Conservation (phyloP, 176 grass and related monocot genomes). For the Cenchrus fungigraminus region DNA sequence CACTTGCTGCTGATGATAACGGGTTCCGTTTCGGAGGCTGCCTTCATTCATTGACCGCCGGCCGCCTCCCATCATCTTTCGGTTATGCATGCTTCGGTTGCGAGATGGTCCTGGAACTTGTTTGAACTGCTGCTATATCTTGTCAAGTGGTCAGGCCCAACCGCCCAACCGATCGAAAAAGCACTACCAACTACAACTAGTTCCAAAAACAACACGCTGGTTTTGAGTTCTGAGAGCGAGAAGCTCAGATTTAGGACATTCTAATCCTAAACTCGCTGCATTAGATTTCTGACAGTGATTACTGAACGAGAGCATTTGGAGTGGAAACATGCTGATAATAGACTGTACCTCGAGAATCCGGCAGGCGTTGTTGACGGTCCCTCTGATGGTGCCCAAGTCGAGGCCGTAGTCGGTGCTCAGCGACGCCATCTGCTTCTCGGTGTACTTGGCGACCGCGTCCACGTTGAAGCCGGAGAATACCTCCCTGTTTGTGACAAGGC, state of each 20-base stretch:
- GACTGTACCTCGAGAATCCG: slow-evolving; percentile 78
- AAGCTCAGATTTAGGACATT: background rate
- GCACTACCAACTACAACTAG: background rate
- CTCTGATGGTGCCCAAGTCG: slow-evolving; percentile 77
- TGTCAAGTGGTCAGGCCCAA: background rate
- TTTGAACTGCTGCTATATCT: slow-evolving; percentile 4
- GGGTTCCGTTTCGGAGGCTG: background rate
- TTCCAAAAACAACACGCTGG: background rate
- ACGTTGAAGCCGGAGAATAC: slow-evolving; percentile 87
- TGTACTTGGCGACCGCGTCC: slow-evolving; percentile 73
- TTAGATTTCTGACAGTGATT: background rate
- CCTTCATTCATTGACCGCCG: slow-evolving; percentile 36
- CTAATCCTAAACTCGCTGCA: too few relatives aligned
- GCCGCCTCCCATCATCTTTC: slow-evolving; percentile 16
- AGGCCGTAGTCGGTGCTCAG: slow-evolving; percentile 65
- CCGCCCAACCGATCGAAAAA: background rate
- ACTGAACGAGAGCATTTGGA: background rate
- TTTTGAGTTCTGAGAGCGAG: background rate
- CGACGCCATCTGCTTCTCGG: slow-evolving; percentile 75
- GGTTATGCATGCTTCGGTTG: slow-evolving; percentile 24
- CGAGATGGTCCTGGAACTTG: background rate
- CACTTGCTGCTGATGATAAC: slow-evolving; percentile 8
- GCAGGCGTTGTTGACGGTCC: slow-evolving; percentile 77
- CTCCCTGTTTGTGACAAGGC: slow-evolving; percentile 50
- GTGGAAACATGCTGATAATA: too few relatives aligned